Evolutionary conservation across 108 stramenopile genomes (phyloP).

Genomic region (Nannochloropsis granulata): DNA sequence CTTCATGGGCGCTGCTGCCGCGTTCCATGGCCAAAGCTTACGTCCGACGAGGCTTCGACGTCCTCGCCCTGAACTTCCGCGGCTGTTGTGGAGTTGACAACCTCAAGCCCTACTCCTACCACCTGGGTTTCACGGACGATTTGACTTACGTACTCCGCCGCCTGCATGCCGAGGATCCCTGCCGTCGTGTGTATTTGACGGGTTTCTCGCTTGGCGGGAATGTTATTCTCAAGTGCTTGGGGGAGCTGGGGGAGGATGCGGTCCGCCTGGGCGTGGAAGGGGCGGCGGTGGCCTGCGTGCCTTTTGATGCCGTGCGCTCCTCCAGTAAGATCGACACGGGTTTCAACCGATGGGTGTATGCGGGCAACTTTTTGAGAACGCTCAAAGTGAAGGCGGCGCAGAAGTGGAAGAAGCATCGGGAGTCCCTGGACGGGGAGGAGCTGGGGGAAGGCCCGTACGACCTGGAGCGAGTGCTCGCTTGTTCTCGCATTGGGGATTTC

Average conservation of each 20-base stretch:
- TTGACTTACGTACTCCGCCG: constrained; percentile 44
- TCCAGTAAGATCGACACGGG: constrained; percentile 43
- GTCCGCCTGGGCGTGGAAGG: constrained; percentile 41
- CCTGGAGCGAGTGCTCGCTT: not conserved
- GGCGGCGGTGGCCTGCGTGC: constrained; percentile 63
- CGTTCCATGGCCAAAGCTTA: constrained; percentile 20
- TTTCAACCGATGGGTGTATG: constrained; percentile 41
- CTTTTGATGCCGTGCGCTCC: constrained; percentile 49
- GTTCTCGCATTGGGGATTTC: not conserved
- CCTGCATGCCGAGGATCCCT: constrained; percentile 16
- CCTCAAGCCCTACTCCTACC: constrained; percentile 50
- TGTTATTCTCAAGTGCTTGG: constrained; percentile 60
- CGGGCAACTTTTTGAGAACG: constrained; percentile 10
- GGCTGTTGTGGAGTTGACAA: constrained; percentile 57
- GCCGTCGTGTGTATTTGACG: constrained; percentile 51
- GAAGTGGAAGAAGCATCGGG: not conserved
- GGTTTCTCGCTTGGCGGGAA: constrained; percentile 79
- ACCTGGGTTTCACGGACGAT: constrained; percentile 79
- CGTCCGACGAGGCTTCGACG: constrained; percentile 19
- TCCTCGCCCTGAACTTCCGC: constrained; percentile 57
- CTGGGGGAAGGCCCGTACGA: not conserved
- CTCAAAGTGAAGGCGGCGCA: constrained; percentile 9
- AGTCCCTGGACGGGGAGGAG: not conserved
- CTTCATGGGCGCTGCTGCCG: constrained; percentile 14
- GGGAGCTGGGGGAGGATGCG: constrained; percentile 40